Base-by-base conservation (phyloP, 768 basidiomycete species). In the Calocybe indica region DNA sequence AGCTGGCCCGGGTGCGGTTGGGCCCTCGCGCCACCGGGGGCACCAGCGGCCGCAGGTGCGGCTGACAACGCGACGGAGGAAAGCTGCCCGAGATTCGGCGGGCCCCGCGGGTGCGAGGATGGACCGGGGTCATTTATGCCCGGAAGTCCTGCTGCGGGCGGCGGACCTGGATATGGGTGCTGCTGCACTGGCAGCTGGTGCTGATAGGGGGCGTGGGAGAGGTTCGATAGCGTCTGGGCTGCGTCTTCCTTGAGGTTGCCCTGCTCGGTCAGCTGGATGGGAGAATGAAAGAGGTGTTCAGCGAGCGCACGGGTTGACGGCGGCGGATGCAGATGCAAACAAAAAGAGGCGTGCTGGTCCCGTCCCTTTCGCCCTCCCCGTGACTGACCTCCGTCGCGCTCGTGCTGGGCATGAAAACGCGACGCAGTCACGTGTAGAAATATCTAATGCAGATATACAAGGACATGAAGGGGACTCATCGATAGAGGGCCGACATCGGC, bases 51-150 rank as follows among this genome's bases (percentile, higher is more conserved):
- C 9, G 55, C 43, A 11, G 72, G 68, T 10, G 68, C 56, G 5
- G 74, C 69, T 47, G 75, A 75, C 59, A 79, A 69, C 0, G 73
- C 76, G 13, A 75, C 75, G 0, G 75, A 74, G 32, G 76, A 75
- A 51, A 82, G 65, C 46, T 82, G 82, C 9, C 78, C 79, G 1
- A 83, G 67, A 48, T 76, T 78, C 5, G 83, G 83, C 3, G 83
- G 83, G 0, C 83, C 83, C 5, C 79, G 76, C 5, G 82, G 83
- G 55, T 85, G 84, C 0, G 82, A 82, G 3, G 83, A 85, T n/a
- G 83, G 82, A 6, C 84, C 83, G 2, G 83, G 80, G 50, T 86
- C 83, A 33, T 75, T 76, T 41, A 83, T 74, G 13, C 74, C 74
- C 12, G 80, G 73, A 30, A 79, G 58, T 1, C 72, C 75, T 13